Base-by-base conservation (phyloP, 139 green algal genomes). In the Chlorella sp. region DNA sequence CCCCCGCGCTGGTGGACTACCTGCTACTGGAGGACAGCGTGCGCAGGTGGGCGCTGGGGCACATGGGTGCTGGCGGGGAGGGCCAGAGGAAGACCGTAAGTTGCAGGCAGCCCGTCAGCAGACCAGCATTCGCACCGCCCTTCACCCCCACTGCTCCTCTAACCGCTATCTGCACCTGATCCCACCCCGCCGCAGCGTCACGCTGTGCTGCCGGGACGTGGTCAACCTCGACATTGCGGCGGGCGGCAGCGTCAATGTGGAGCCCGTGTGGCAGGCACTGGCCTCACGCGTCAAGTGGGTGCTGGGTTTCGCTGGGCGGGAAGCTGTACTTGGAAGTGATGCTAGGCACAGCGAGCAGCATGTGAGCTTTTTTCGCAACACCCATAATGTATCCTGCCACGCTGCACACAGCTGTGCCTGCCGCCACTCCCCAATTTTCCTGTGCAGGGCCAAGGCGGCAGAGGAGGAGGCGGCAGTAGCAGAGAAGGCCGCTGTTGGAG, bases 11-110 rank as follows among this genome's bases (percentile, higher is more conserved):
- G 13, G 60, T 83, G 40, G 77, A 83, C 40, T 32, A 62, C 40
- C 60, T 83, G 60, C 40, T 83, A 19, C 20, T 74, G 40, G 77
- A 83, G 41, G 77, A 83, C 60, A 43, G 32, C 22, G 60, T 73
- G 28, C 13, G 77, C 22, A 38, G 70, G 51, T 60, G 51, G 51
- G 51, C 51, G 13, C 16, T 3, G 22, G 51, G 14, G 13, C 51
- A 60, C 11, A 20, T 44, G 72, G 30, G 14, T 38, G 44, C 72
- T 78, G 43, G 20, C 38, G 72, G 14, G 16, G 34, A 13, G 65
- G 65, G 4, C 6, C 30, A 17, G 34, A 5, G 4, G 7, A 24
- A 24, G 32, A 17, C 32, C 19, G 30, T 14, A 28, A 32, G 68
- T 54, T 54, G 46, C 11, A 11, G n/a, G n/a, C n/a, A n/a, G n/a